Conservation (phyloP, 352 stramenopile species). For the Albugo laibachii region DNA sequence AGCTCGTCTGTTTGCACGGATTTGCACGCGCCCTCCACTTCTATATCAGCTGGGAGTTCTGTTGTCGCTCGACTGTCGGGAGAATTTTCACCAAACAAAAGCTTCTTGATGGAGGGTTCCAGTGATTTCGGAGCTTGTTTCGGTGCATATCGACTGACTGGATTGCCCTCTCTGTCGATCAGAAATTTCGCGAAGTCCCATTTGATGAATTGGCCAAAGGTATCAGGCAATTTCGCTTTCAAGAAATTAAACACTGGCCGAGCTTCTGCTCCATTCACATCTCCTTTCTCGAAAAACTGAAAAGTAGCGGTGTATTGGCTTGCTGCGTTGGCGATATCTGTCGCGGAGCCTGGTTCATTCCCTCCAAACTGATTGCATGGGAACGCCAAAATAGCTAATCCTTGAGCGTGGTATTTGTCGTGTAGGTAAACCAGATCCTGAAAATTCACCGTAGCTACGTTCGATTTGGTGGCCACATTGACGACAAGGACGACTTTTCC, state of each 20-base stretch:
- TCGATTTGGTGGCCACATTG: slow-evolving; percentile 64
- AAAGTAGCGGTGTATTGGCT: slow-evolving; percentile 14
- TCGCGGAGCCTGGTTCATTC: slow-evolving; percentile 26
- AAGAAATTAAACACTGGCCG: slow-evolving; percentile 45
- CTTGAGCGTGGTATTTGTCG: slow-evolving; percentile 20
- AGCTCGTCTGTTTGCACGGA: neutral
- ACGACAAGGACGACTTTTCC: slow-evolving; percentile 43
- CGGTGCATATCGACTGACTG: slow-evolving; percentile 21
- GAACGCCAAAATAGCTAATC: slow-evolving; percentile 38
- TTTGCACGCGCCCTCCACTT: neutral
- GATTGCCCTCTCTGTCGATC: slow-evolving; percentile 17
- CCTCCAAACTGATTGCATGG: slow-evolving; percentile 60
- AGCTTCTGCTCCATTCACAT: slow-evolving; percentile 51
- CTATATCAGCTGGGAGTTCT: neutral
- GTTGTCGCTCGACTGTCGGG: neutral
- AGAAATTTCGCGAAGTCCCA: slow-evolving; percentile 65
- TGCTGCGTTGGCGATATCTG: slow-evolving; percentile 10
- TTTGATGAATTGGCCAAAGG: slow-evolving; percentile 20
- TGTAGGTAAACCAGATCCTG: slow-evolving; percentile 37
- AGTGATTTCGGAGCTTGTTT: slow-evolving; percentile 13
- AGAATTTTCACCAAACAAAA: slow-evolving; percentile 8
- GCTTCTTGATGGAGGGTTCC: slow-evolving; percentile 16
- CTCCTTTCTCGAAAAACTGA: slow-evolving; percentile 23
- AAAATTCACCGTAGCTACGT: slow-evolving; percentile 51
- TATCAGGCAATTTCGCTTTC: slow-evolving; percentile 20